A percentile compares a stretch with the other conserved stretches of the same genome.
These are phyloP conservation scores for Chiua virens DNA, from an alignment of 768 basidiomycete species.

Conservation along the genomic window DNA sequence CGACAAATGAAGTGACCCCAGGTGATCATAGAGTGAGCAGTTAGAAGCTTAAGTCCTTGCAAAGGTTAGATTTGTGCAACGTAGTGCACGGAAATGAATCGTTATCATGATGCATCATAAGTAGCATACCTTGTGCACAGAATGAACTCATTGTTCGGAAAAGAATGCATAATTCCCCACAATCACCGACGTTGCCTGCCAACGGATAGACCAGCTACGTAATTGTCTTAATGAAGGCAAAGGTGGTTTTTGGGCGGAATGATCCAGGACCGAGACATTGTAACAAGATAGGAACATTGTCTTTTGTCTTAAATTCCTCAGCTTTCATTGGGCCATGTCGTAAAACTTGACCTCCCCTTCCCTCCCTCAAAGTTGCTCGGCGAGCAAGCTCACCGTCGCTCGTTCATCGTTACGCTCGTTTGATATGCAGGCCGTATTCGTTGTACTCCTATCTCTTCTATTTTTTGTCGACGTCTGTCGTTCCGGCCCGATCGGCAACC, in stretches of 20 bases:
- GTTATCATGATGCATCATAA: neutral
- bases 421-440: slow-evolving; percentile 13
- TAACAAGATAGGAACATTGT: too few relatives aligned
- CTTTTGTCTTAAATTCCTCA: too few relatives aligned
- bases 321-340: too few relatives aligned
- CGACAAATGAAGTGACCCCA: slow-evolving; percentile 2
- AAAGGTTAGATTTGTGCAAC: slow-evolving; percentile 2
- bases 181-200: too few relatives aligned
- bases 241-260: too few relatives aligned
- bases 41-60: slow-evolving; percentile 6
- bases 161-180: too few relatives aligned
- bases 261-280: too few relatives aligned
- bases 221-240: too few relatives aligned
- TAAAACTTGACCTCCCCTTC: neutral
- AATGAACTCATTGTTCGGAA: too few relatives aligned
- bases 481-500: slow-evolving; percentile 16
- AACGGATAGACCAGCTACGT: too few relatives aligned
- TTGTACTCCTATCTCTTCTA: slow-evolving; percentile 10
- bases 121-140: too few relatives aligned
- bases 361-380: neutral
- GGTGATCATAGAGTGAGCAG: slow-evolving; percentile 1
- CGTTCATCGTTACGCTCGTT: slow-evolving; percentile 13
- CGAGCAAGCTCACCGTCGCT: slow-evolving; percentile 13
- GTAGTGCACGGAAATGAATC: neutral
- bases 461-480: slow-evolving; percentile 4